Evolutionary conservation across 441 rosid species (phyloP).

Genomic region (Populus tomentosa): DNA sequence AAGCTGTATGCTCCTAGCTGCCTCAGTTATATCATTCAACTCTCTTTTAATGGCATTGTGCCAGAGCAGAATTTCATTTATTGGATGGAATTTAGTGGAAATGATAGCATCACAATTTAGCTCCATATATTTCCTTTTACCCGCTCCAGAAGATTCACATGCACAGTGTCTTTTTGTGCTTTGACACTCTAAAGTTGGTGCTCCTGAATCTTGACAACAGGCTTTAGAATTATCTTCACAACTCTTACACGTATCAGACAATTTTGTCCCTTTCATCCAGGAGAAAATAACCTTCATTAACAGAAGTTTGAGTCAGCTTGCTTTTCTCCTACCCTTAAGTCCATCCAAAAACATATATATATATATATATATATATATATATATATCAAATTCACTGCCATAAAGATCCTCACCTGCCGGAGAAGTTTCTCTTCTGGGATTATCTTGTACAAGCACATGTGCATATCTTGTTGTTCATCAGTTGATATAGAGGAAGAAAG

Average conservation of each 20-base stretch:
- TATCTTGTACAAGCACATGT: conserved; percentile 65
- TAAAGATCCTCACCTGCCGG: conserved; percentile 55
- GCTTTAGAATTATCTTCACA: conserved; percentile 25
- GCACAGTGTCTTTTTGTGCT: conserved; percentile 31
- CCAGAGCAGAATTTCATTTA: conserved; percentile 74
- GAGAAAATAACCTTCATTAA: conserved; percentile 54
- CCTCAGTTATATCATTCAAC: conserved; percentile 54
- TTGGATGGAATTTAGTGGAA: conserved; percentile 44
- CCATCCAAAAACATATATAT: conserved; percentile 1
- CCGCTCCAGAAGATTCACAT: conserved; percentile 36
- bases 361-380: neutral
- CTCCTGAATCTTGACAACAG: conserved; percentile 25
- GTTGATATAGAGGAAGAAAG: conserved; percentile 76
- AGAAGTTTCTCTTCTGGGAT: conserved; percentile 75
- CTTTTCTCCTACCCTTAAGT: neutral
- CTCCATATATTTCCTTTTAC: conserved; percentile 58
- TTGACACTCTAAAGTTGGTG: conserved; percentile 15
- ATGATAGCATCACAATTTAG: conserved; percentile 22
- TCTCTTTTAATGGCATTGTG: conserved; percentile 70
- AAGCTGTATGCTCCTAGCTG: conserved; percentile 56
- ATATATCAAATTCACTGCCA: neutral
- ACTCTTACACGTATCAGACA: conserved; percentile 25
- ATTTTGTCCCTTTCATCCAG: conserved; percentile 61
- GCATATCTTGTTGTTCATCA: conserved; percentile 74
- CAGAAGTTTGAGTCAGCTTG: conserved; percentile 25